These are phyloP conservation scores for Metschnikowia shivogae DNA, from an alignment of 805 yeast species.

Conservation along the genomic window DNA sequence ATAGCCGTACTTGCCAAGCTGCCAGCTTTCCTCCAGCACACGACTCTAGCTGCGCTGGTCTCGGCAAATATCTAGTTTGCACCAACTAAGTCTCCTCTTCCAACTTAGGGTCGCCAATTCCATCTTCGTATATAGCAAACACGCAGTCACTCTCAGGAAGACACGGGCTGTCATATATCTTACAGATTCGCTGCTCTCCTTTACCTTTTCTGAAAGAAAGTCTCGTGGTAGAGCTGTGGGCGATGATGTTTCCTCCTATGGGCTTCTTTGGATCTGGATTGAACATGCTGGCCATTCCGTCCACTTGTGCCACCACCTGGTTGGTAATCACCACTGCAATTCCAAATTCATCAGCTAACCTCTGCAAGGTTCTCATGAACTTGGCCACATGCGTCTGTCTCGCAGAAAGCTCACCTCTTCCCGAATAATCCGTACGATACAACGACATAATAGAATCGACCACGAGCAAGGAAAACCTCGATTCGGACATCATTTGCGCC, in stretches of 20 bases:
- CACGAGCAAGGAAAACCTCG: slow-evolving; percentile 81
- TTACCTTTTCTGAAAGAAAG: slow-evolving; percentile 85
- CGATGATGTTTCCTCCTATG: slow-evolving; percentile 96
- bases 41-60: no score
- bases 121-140: slow-evolving; percentile 94
- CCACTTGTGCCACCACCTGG: slow-evolving; percentile 98
- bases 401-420: slow-evolving; percentile 93
- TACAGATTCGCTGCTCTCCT: slow-evolving; percentile 90
- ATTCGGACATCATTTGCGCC: slow-evolving; percentile 93
- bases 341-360: slow-evolving; percentile 96
- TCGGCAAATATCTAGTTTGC: background rate
- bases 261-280: slow-evolving; percentile 98
- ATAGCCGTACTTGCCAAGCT: no score
- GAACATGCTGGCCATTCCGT: slow-evolving; percentile 75
- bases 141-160: slow-evolving; percentile 93
- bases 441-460: slow-evolving; percentile 98
- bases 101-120: slow-evolving; percentile 91
- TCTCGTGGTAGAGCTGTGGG: slow-evolving; percentile 94
- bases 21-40: no score
- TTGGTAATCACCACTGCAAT: slow-evolving; percentile 90
- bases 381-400: slow-evolving; percentile 92
- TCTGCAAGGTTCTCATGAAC: slow-evolving; percentile 84
- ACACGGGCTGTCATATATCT: slow-evolving; percentile 94
- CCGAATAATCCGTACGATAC: slow-evolving; percentile 90
- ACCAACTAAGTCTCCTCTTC: slow-evolving; percentile 45